phyloP scores from a whole-genome alignment of 768 basidiomycete genomes.

The Amanita pallidorosea region DNA sequence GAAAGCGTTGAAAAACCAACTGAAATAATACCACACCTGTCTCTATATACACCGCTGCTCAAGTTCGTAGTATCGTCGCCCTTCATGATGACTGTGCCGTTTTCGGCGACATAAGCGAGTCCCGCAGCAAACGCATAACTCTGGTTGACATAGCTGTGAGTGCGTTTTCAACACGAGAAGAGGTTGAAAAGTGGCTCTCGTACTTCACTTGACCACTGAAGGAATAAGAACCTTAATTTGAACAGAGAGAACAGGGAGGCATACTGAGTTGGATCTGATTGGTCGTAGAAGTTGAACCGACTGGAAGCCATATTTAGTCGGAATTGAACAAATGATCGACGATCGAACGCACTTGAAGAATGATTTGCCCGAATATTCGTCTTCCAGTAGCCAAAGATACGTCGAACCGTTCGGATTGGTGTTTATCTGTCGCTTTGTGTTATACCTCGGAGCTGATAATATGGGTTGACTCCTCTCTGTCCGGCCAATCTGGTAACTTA shows the following conservation, averaged over 20 bases:
- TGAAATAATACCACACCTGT: constrained; percentile 35
- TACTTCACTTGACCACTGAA: constrained; percentile 63
- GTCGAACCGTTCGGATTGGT: constrained; percentile 34
- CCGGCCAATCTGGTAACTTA: neutral
- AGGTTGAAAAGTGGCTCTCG: constrained; percentile 13
- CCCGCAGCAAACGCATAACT: constrained; percentile 39
- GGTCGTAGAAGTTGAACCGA: constrained; percentile 48
- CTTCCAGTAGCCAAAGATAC: constrained; percentile 58
- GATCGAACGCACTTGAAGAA: constrained; percentile 57
- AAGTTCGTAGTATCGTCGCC: constrained; percentile 60
- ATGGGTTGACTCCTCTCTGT: neutral
- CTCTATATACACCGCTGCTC: constrained; percentile 39
- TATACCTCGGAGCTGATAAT: neutral
- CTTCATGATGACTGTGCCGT: constrained; percentile 63
- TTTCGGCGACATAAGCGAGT: constrained; percentile 45
- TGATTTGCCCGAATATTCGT: constrained; percentile 50
- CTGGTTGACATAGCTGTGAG: constrained; percentile 40
- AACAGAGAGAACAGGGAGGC: constrained; percentile 8
- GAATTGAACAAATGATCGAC: neutral
- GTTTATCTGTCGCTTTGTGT: constrained; percentile 20
- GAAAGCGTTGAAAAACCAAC: neutral
- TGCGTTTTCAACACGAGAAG: neutral
- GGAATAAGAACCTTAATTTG: constrained; percentile 9
- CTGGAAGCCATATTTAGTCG: constrained; percentile 20
- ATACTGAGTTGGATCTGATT: constrained; percentile 59